Percentiles rank a stretch among this genome's conserved stretches.
phyloP scores from a whole-genome alignment of 2,329 filamentous ascomycete genomes.

The Calonectria montana region DNA sequence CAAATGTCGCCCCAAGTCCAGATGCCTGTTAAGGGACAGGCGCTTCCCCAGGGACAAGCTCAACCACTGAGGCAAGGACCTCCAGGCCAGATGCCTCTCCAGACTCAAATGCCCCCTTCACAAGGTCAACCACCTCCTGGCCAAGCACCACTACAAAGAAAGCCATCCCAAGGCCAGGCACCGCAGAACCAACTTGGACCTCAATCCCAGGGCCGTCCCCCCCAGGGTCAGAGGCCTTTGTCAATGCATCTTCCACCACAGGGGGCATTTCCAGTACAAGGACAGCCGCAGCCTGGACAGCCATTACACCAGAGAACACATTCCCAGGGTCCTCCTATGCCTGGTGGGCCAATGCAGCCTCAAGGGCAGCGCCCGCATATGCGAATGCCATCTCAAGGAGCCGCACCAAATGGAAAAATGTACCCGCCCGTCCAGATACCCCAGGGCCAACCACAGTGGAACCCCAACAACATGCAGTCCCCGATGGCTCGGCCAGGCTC shows the following conservation, averaged over 20 bases:
- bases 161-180: background rate
- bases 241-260: conserved; percentile 7
- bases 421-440: conserved; percentile 19
- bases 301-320: conserved; percentile 22
- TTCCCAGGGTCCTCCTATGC: conserved; percentile 25
- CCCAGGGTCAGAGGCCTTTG: background rate
- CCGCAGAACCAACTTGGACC: background rate
- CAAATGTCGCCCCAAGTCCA: background rate
- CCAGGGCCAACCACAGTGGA: conserved; percentile 29
- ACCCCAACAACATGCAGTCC: conserved; percentile 29
- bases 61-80: too few relatives aligned
- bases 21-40: background rate
- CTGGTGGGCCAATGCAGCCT: conserved; percentile 14
- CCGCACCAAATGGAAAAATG: conserved; percentile 10
- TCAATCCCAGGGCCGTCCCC: background rate
- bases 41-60: background rate
- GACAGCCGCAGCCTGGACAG: conserved; percentile 16
- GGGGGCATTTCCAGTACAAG: background rate
- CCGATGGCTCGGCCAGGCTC: conserved; percentile 32
- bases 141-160: background rate
- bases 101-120: conserved; percentile 13
- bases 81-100: background rate
- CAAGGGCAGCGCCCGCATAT: conserved; percentile 11
- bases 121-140: conserved; percentile 10
- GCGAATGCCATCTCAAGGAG: conserved; percentile 13